These are phyloP conservation scores for Lepraria neglecta DNA, from an alignment of 495 filamentous ascomycete species.

Conservation along the genomic window DNA sequence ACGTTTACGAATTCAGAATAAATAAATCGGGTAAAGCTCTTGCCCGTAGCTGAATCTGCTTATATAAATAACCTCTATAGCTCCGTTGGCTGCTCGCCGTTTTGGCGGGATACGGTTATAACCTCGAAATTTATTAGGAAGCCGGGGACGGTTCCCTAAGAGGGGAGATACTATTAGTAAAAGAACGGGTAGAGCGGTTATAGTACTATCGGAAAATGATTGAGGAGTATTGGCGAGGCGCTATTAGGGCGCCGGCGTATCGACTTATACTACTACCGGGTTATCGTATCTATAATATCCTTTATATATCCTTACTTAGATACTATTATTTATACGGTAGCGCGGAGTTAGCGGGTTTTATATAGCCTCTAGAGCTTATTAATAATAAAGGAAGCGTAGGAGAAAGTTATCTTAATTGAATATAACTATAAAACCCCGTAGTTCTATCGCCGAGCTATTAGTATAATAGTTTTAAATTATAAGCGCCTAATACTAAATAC, in stretches of 20 bases:
- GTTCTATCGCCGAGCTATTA: no score
- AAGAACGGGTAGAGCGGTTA: not conserved
- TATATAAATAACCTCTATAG: constrained; percentile 18
- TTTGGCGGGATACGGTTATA: not conserved
- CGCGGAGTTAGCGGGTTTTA: no score
- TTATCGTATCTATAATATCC: no score
- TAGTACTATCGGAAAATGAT: not conserved
- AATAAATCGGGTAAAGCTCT: constrained; percentile 22
- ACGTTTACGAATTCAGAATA: constrained; percentile 26
- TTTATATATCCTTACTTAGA: no score
- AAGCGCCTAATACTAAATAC: no score
- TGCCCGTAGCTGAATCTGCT: constrained; percentile 22
- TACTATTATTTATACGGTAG: no score
- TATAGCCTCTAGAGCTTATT: no score
- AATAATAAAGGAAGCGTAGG: no score
- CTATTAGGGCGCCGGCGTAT: not conserved
- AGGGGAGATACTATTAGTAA: not conserved
- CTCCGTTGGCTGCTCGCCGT: not conserved
- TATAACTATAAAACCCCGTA: no score
- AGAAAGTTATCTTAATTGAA: no score
- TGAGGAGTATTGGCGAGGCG: not conserved
- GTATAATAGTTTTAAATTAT: no score
- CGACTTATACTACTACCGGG: no score
- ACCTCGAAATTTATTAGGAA: not conserved
- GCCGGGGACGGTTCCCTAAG: not conserved